phyloP scores from a whole-genome alignment of 192 early-diverging fungal genomes.

The Gonapodya prolifera region DNA sequence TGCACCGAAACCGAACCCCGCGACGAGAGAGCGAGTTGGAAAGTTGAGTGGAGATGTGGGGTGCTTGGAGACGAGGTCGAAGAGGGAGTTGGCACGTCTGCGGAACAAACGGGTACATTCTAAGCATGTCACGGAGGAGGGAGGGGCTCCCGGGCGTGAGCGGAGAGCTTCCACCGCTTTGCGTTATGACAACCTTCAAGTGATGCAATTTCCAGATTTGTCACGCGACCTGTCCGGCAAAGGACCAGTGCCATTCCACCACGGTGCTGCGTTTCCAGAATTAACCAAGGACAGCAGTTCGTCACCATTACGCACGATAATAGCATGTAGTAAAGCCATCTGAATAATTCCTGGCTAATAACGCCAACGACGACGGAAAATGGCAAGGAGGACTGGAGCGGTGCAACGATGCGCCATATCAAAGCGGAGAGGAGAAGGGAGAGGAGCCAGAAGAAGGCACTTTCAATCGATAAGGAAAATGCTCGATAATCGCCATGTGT shows the following conservation, averaged over 20 bases:
- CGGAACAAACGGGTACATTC: background rate
- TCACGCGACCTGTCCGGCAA: slow-evolving; percentile 16
- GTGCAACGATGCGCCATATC: slow-evolving; percentile 50
- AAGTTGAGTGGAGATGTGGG: background rate
- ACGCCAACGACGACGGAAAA: slow-evolving; percentile 46
- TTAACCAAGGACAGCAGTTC: background rate
- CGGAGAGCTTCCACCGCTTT: slow-evolving; percentile 55
- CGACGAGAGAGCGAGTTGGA: slow-evolving; percentile 12
- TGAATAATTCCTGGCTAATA: slow-evolving; percentile 52
- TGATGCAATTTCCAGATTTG: slow-evolving; percentile 52
- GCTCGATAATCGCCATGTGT: background rate
- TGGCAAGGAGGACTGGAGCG: slow-evolving; percentile 20
- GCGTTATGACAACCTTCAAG: slow-evolving; percentile 43
- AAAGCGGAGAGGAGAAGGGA: slow-evolving; percentile 55
- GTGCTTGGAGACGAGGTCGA: background rate
- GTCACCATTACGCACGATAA: slow-evolving; percentile 21
- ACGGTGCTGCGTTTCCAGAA: background rate
- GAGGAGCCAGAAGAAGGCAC: slow-evolving; percentile 74
- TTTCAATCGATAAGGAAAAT: slow-evolving; percentile 13
- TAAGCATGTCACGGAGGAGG: slow-evolving; percentile 20
- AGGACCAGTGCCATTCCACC: background rate
- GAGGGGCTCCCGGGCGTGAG: slow-evolving; percentile 47
- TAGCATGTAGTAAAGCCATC: slow-evolving; percentile 47
- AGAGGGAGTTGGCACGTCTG: background rate
- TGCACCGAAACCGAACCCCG: slow-evolving; percentile 59